A percentile compares a stretch with the other conserved stretches of the same genome.
Conservation (phyloP, 495 filamentous ascomycete species). For the Chaetomium cochliodes region DNA sequence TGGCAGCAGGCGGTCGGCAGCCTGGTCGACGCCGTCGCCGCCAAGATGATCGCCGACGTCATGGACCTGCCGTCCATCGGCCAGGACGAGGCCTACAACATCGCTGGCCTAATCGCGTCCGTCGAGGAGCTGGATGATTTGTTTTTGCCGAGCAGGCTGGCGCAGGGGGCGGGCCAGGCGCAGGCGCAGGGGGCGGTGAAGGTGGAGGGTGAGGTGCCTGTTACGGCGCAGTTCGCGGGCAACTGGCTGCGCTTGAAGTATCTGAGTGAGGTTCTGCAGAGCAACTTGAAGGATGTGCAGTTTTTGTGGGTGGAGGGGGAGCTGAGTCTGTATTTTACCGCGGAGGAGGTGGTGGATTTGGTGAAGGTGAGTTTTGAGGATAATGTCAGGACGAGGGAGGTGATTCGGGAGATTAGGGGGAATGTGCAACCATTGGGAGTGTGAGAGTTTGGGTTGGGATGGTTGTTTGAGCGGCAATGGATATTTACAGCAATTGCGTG, state of each 20-base stretch:
- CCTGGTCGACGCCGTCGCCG: slow-evolving; percentile 74
- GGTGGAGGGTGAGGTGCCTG: slow-evolving; percentile 50
- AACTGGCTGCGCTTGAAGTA: slow-evolving; percentile 91
- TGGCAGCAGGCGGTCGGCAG: slow-evolving; percentile 83
- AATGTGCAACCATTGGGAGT: slow-evolving; percentile 38
- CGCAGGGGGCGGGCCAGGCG: slow-evolving; percentile 14
- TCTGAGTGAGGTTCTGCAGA: slow-evolving; percentile 83
- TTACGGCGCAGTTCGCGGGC: slow-evolving; percentile 74
- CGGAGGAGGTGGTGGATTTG: slow-evolving; percentile 83
- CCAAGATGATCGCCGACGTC: slow-evolving; percentile 78
- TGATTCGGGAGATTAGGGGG: slow-evolving; percentile 73
- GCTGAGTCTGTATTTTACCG: slow-evolving; percentile 75
- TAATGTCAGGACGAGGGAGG: slow-evolving; percentile 69
- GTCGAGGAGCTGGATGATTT: slow-evolving; percentile 72
- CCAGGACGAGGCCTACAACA: slow-evolving; percentile 77
- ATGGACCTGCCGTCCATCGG: slow-evolving; percentile 84
- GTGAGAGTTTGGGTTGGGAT: background rate
- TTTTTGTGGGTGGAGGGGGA: slow-evolving; percentile 87
- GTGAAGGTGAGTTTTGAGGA: slow-evolving; percentile 89
- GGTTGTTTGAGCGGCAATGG: background rate
- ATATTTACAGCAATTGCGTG: background rate
- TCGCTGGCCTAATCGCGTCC: slow-evolving; percentile 67
- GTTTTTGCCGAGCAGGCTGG: slow-evolving; percentile 59
- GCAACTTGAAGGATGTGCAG: slow-evolving; percentile 81
- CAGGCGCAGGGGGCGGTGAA: slow-evolving; percentile 25